A percentile compares a stretch with the other conserved stretches of the same genome.
Evolutionary conservation across 192 early-diverging fungal species (phyloP).

Genomic region (Entomortierella chlamydospora): DNA sequence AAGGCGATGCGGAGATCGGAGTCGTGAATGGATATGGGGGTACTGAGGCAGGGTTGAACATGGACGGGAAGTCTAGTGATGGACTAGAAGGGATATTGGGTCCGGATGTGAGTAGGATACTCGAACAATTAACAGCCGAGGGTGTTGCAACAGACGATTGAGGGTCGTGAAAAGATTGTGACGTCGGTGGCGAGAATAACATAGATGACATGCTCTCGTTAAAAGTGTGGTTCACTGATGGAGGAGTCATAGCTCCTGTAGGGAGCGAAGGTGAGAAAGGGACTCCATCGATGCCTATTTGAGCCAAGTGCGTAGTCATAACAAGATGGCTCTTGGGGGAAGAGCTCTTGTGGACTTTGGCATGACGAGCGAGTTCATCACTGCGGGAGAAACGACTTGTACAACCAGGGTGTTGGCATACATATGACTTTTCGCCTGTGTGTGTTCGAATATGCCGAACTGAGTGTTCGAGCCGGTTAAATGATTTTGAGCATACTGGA

Average conservation of each 20-base stretch:
- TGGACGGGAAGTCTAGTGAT: background rate
- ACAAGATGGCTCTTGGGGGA: conserved; percentile 13
- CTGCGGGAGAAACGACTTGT: conserved; percentile 78
- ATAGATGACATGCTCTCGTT: background rate
- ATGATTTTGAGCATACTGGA: conserved; percentile 76
- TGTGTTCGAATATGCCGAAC: conserved; percentile 83
- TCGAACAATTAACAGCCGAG: background rate
- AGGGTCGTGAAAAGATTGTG: background rate
- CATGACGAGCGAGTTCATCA: conserved; percentile 82
- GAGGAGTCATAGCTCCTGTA: background rate
- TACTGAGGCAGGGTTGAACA: background rate
- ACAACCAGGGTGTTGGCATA: conserved; percentile 78
- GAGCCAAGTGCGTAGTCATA: conserved; percentile 7
- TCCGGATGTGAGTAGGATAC: background rate
- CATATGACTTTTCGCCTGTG: conserved; percentile 82
- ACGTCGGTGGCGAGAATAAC: background rate
- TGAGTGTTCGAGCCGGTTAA: conserved; percentile 79
- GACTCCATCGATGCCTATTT: background rate
- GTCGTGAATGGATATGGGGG: conserved; percentile 5
- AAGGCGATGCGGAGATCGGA: conserved; percentile 1
- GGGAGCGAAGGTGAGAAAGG: background rate
- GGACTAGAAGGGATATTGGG: background rate
- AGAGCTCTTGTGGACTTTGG: conserved; percentile 59
- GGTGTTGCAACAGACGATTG: background rate
- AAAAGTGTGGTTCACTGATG: background rate